Evolutionary conservation across 331 rosid genomes (phyloP).

Genomic region (Erythrophleum ivorense): DNA sequence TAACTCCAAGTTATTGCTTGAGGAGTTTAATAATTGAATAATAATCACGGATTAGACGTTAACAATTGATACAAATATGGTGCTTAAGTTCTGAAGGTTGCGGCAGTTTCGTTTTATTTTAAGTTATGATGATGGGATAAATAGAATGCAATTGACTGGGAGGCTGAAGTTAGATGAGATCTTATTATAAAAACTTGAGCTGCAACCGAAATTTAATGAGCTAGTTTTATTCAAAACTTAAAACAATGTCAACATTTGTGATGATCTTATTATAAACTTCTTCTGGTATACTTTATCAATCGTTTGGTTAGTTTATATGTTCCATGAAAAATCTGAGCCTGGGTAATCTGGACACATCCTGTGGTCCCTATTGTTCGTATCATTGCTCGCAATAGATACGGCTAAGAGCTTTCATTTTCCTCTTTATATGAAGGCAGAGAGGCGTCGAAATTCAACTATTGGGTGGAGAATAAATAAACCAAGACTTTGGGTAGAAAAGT

Average conservation of each 20-base stretch:
- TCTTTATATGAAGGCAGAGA: not conserved
- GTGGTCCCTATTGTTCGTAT: not conserved
- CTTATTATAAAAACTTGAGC: not conserved
- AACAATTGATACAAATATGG: not conserved
- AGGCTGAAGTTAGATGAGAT: not conserved
- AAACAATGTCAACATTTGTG: constrained; percentile 1
- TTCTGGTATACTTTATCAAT: not conserved
- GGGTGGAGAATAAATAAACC: constrained; percentile 5
- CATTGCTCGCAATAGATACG: not conserved
- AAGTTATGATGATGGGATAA: not conserved
- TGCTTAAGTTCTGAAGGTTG: constrained; percentile 15
- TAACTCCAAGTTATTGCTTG: not conserved
- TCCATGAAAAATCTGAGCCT: not conserved
- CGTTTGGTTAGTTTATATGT: not conserved
- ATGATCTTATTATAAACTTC: not conserved
- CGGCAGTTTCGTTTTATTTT: constrained; percentile 1
- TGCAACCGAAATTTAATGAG: not conserved
- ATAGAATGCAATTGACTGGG: not conserved
- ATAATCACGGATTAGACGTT: not conserved
- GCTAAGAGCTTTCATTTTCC: constrained; percentile 13
- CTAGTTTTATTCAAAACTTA: not conserved
- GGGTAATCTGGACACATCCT: not conserved
- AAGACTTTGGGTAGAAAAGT: not conserved
- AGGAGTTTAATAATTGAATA: not conserved
- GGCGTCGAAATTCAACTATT: not conserved